phyloP scores from a whole-genome alignment of 805 yeast genomes.

The Saturnispora hagleri region DNA sequence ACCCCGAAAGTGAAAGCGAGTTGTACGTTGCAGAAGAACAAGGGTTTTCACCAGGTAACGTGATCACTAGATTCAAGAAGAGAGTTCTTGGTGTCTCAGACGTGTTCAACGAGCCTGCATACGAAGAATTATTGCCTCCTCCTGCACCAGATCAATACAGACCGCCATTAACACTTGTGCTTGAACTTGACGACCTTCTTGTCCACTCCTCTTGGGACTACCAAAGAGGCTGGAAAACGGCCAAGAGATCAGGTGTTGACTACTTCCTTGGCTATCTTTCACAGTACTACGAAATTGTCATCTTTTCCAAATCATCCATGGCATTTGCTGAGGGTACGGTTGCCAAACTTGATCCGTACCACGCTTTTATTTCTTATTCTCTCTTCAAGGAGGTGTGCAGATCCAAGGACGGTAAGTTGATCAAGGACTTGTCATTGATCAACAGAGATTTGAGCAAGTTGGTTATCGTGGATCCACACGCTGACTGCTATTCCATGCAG shows the following conservation, averaged over 20 bases:
- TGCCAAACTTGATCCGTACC: constrained; percentile 86
- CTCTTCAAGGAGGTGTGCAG: constrained; percentile 87
- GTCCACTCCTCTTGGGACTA: constrained; percentile 90
- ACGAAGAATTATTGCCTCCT: constrained; percentile 87
- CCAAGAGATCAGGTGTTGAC: constrained; percentile 97
- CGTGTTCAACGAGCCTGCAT: constrained; percentile 87
- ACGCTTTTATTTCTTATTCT: constrained; percentile 79
- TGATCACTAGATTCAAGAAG: constrained; percentile 60
- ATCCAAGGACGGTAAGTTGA: constrained; percentile 77
- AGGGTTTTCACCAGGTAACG: constrained; percentile 57
- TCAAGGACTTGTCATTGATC: constrained; percentile 83
- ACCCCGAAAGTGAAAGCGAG: constrained; percentile 55
- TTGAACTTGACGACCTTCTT: constrained; percentile 82
- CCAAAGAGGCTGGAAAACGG: constrained; percentile 94
- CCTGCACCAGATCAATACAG: constrained; percentile 84
- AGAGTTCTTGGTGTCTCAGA: constrained; percentile 70
- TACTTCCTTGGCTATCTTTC: constrained; percentile 91
- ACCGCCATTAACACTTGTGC: constrained; percentile 83
- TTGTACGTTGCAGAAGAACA: constrained; percentile 38
- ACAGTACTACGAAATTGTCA: constrained; percentile 91
- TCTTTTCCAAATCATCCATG: constrained; percentile 79
- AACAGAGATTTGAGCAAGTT: constrained; percentile 86
- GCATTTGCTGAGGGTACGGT: constrained; percentile 79
- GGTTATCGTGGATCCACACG: constrained; percentile 69
- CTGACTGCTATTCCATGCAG: constrained; percentile 65